phyloP scores from a whole-genome alignment of 2,329 filamentous ascomycete species.

The Blastomyces emzantsi region DNA sequence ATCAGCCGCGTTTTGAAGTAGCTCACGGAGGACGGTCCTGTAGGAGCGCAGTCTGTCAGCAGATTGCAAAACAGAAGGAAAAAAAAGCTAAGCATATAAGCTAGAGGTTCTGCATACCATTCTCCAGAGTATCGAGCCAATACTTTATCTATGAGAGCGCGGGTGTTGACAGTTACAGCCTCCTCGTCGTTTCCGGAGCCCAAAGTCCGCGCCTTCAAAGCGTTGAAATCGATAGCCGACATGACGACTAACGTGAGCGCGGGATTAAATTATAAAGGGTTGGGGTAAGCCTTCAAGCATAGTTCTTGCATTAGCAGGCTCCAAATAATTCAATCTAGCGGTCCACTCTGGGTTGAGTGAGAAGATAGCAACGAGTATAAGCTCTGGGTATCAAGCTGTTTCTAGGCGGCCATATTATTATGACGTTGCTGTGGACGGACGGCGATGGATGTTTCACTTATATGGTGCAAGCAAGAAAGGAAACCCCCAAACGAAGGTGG shows the following conservation, averaged over 20 bases:
- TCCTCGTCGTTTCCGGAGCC: conserved; percentile 83
- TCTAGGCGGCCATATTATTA: background rate
- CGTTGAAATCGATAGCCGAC: conserved; percentile 47
- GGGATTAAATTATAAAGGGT: background rate
- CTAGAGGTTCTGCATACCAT: conserved; percentile 55
- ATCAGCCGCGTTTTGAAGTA: conserved; percentile 98
- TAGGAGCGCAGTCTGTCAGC: background rate
- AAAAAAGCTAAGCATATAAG: background rate
- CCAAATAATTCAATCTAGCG: background rate
- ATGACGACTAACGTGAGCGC: conserved; percentile 3
- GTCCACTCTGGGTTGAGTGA: background rate
- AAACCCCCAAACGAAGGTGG: background rate
- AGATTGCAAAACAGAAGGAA: background rate
- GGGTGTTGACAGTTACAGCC: conserved; percentile 94
- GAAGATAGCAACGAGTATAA: background rate
- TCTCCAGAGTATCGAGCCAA: conserved; percentile 93
- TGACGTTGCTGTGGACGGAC: background rate
- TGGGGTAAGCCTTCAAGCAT: background rate
- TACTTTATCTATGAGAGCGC: conserved; percentile 95
- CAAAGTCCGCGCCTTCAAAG: conserved; percentile 79
- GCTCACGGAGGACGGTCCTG: conserved; percentile 65
- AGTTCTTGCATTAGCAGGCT: background rate
- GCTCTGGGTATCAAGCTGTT: background rate
- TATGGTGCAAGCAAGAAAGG: background rate
- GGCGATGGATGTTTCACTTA: background rate